Percentiles rank a stretch among this genome's conserved stretches.
Conservation (phyloP, 306 rosid genomes). For the Trichosanthes cucumerina region DNA sequence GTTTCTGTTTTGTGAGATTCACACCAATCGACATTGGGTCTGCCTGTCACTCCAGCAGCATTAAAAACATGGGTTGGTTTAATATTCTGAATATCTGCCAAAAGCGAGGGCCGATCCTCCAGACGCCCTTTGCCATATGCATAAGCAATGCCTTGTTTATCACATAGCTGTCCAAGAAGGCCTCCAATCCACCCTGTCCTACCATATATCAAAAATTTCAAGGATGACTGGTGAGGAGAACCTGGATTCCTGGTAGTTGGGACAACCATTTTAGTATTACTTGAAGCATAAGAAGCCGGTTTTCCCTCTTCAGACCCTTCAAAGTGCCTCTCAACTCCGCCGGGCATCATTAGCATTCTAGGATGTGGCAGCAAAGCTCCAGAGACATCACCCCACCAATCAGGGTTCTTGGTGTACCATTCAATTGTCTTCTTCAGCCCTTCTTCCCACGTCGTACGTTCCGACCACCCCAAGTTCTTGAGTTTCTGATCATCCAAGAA, state of each 20-base stretch:
- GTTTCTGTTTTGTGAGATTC: slow-evolving; percentile 26
- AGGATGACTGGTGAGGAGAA: slow-evolving; percentile 1
- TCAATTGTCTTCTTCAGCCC: slow-evolving; percentile 33
- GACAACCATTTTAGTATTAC: slow-evolving; percentile 13
- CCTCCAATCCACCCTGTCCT: slow-evolving; percentile 24
- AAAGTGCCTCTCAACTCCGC: slow-evolving; percentile 19
- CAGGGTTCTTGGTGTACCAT: slow-evolving; percentile 32
- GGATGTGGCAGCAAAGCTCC: slow-evolving; percentile 50
- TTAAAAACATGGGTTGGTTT: slow-evolving; percentile 47
- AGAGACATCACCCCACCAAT: slow-evolving; percentile 52
- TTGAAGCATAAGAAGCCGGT: not conserved
- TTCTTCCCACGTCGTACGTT: slow-evolving; percentile 32
- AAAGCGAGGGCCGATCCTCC: slow-evolving; percentile 20
- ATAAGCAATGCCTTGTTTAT: slow-evolving; percentile 30
- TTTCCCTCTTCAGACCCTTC: slow-evolving; percentile 6
- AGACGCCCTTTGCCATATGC: slow-evolving; percentile 26
- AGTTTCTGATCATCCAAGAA: slow-evolving; percentile 45
- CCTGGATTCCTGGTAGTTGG: slow-evolving; percentile 13
- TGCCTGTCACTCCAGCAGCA: slow-evolving; percentile 28
- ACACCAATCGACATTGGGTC: slow-evolving; percentile 21
- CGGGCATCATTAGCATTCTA: slow-evolving; percentile 36
- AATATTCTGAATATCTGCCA: slow-evolving; percentile 20
- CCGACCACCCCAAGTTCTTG: slow-evolving; percentile 34
- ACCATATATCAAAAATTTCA: slow-evolving; percentile 40
- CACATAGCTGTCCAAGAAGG: slow-evolving; percentile 25